Percentiles rank a stretch among this genome's conserved stretches.
phyloP scores from a whole-genome alignment of 2,329 filamentous ascomycete species.

The Aspergillus puulaauensis region DNA sequence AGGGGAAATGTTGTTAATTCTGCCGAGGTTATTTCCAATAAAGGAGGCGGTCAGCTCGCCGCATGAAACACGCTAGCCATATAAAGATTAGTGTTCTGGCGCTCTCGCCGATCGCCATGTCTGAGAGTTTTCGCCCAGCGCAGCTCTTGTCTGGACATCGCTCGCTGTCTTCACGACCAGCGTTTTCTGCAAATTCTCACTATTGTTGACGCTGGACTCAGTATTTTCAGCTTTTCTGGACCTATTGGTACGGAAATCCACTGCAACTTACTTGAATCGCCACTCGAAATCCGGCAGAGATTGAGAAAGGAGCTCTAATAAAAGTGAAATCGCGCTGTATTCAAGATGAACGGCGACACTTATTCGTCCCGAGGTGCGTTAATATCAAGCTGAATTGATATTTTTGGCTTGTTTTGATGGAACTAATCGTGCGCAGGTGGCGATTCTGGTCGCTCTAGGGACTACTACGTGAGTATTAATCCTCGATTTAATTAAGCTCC shows the following conservation, averaged over 20 bases:
- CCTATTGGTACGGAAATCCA: background rate
- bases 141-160: slow-evolving; percentile 11
- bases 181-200: slow-evolving; percentile 6
- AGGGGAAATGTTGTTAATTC: slow-evolving; percentile 16
- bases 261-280: background rate
- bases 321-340: slow-evolving; percentile 21
- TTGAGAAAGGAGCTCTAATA: slow-evolving; percentile 6
- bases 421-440: slow-evolving; percentile 30
- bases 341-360: slow-evolving; percentile 79
- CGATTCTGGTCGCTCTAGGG: slow-evolving; percentile 55
- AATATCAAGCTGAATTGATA: slow-evolving; percentile 9
- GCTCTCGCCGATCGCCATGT: slow-evolving; percentile 23
- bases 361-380: slow-evolving; percentile 73
- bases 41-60: slow-evolving; percentile 29
- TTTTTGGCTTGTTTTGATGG: slow-evolving; percentile 9
- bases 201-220: background rate
- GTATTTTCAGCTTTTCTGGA: background rate
- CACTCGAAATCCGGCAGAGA: background rate
- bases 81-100: slow-evolving; percentile 10
- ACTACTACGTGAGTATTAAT: slow-evolving; percentile 50
- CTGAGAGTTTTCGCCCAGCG: slow-evolving; percentile 35
- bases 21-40: slow-evolving; percentile 16
- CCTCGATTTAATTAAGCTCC: background rate
- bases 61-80: slow-evolving; percentile 21
- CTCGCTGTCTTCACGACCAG: slow-evolving; percentile 3